Conservation (phyloP, 768 basidiomycete genomes). For the Boletus speciosus region DNA sequence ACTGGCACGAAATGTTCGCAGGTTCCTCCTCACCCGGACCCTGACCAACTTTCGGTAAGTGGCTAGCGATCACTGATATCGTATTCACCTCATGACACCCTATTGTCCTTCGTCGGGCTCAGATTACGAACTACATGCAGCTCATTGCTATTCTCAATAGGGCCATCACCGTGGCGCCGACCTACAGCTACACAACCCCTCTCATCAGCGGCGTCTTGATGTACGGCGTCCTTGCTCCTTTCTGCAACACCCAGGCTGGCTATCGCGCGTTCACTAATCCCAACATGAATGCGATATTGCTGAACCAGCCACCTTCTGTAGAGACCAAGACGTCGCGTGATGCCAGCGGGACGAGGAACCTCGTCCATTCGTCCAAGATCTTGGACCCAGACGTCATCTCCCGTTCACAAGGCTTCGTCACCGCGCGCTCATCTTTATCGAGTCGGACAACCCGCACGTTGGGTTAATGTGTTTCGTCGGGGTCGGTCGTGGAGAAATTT, state of each 20-base stretch:
- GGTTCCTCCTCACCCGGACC: not conserved
- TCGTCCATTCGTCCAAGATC: too few relatives aligned
- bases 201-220: constrained; percentile 24
- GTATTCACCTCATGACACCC: not conserved
- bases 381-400: too few relatives aligned
- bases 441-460: too few relatives aligned
- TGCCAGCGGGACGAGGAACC: too few relatives aligned
- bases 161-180: constrained; percentile 15
- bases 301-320: too few relatives aligned
- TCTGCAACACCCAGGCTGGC: constrained; percentile 23
- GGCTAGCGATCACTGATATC: not conserved
- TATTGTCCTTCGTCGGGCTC: not conserved
- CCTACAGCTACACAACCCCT: constrained; percentile 15
- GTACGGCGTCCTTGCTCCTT: constrained; percentile 22
- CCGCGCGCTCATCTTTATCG: too few relatives aligned
- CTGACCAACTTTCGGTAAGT: constrained; percentile 6
- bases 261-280: constrained; percentile 16
- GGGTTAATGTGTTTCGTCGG: too few relatives aligned
- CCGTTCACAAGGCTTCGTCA: too few relatives aligned
- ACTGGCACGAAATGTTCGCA: constrained; percentile 25
- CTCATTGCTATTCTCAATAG: constrained; percentile 11
- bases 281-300: too few relatives aligned
- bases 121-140: constrained; percentile 3
- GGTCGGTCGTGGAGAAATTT: too few relatives aligned
- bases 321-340: too few relatives aligned